A percentile compares a stretch with the other conserved stretches of the same genome.
Evolutionary conservation across 805 yeast genomes (phyloP).

Genomic region (Candida anglica): DNA sequence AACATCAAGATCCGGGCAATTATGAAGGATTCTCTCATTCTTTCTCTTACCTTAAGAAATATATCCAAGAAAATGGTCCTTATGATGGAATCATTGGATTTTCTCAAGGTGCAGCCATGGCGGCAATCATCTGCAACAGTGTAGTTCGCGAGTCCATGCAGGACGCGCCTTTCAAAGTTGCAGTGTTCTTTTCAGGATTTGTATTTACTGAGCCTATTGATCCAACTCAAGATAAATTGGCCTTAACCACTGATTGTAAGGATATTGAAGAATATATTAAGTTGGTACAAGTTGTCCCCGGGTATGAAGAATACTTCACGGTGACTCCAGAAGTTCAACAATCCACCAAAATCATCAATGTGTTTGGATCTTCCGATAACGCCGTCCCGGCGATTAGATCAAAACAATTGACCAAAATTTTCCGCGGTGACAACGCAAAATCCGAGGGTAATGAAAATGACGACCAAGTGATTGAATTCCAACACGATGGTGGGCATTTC

Average conservation of each 20-base stretch:
- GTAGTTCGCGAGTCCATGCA: background rate
- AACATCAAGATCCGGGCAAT: conserved; percentile 11
- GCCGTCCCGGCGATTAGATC: conserved; percentile 31
- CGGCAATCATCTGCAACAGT: conserved; percentile 22
- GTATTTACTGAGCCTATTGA: conserved; percentile 25
- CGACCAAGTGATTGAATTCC: conserved; percentile 9
- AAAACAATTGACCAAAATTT: conserved; percentile 17
- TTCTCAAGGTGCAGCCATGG: conserved; percentile 41
- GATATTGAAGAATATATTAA: conserved; percentile 18
- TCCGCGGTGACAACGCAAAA: conserved; percentile 9
- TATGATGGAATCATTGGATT: conserved; percentile 40
- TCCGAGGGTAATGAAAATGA: too few relatives aligned
- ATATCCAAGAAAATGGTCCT: conserved; percentile 35
- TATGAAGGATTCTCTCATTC: conserved; percentile 28
- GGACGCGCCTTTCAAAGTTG: conserved; percentile 22
- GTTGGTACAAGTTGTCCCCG: conserved; percentile 15
- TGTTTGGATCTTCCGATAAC: conserved; percentile 29
- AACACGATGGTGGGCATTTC: conserved; percentile 37
- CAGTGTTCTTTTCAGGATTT: conserved; percentile 32
- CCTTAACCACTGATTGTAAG: conserved; percentile 14
- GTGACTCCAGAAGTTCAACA: conserved; percentile 7
- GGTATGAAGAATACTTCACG: conserved; percentile 15
- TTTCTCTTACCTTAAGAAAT: conserved; percentile 17
- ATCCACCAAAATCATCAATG: conserved; percentile 20
- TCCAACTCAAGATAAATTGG: conserved; percentile 10